These are phyloP conservation scores for Yamadazyma atmosphaerica DNA, from an alignment of 1,139 yeast species.

Conservation along the genomic window DNA sequence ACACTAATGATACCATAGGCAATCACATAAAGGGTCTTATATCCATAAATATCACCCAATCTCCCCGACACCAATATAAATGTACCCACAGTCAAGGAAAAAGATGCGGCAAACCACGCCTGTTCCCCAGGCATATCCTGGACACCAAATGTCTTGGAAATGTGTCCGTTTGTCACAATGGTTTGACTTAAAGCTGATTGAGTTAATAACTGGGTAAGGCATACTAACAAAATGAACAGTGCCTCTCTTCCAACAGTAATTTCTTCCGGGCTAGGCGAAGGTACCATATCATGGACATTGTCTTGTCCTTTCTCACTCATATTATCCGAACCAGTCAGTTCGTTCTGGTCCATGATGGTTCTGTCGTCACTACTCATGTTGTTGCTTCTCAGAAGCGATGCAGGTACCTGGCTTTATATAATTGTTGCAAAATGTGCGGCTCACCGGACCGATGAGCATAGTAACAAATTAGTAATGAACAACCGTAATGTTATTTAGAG, in stretches of 20 bases:
- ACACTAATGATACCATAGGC: slow-evolving; percentile 52
- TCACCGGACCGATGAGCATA: too few species aligned
- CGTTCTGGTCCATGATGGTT: too few species aligned
- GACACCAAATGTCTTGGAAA: slow-evolving; percentile 40
- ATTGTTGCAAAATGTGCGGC: too few species aligned
- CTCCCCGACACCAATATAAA: slow-evolving; percentile 61
- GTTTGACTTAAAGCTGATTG: slow-evolving; percentile 53
- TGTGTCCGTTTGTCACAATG: slow-evolving; percentile 34
- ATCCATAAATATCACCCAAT: slow-evolving; percentile 65
- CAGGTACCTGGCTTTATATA: too few species aligned
- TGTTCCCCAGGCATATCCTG: slow-evolving; percentile 39
- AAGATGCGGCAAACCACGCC: slow-evolving; percentile 63
- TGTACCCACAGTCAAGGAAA: slow-evolving; percentile 60
- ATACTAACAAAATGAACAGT: slow-evolving; percentile 10
- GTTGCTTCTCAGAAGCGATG: too few species aligned
- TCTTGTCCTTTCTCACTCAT: slow-evolving; percentile 1
- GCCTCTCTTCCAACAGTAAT: slow-evolving; percentile 13
- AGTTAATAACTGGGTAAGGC: slow-evolving; percentile 25
- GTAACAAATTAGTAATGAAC: too few species aligned
- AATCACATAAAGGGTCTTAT: slow-evolving; percentile 45
- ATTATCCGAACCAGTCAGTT: too few species aligned
- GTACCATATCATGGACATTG: background rate
- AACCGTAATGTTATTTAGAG: too few species aligned
- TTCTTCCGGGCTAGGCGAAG: slow-evolving; percentile 17
- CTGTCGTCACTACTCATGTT: background rate